Evolutionary conservation across 345 rosid genomes (phyloP), one percentile per base, ranked within the genome.

Genomic region (Eucalyptus curtisii): DNA sequence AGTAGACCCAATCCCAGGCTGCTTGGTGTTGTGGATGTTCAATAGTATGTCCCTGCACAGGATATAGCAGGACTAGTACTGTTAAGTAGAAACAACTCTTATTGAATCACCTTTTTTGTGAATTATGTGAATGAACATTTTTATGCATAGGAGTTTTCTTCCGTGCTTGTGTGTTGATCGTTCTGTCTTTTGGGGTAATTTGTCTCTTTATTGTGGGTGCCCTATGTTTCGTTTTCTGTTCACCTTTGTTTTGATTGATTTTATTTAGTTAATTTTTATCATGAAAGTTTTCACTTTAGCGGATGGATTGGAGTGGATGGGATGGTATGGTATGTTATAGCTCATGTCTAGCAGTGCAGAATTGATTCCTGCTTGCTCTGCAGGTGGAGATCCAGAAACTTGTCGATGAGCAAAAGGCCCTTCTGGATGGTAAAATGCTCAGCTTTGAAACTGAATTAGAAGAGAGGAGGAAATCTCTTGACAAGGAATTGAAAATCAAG

Each of bases 311-410:
- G 55, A 86, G 33, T 33, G 15, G 59, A n/a, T 86, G 87, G 37
- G 59, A 86, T 86, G 44, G 40, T 30, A 49, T 86, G 25, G 42
- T 25, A 19, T n/a, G 87, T 50, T 50, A 86, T 76, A 76, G 45
- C 47, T 76, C 15, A 3, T 19, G 4, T 76, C 45, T 37, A 37
- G 82, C 47, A 10, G 87, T 49, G 42, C 86, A 52, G 79, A 86
- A 85, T 50, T 64, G 45, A 27, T 88, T 42, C 71, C 57, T 89
- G 88, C 86, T 66, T 81, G 88, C 31, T 89, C 92, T 86, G 88
- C 90, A 96, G 99, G 90, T 91, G 90, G 99, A 94, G 92, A 90
- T 94, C 84, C 95, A 93, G 89, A 90, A 92, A 91, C 92, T 96
- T 49, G 90, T 96, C n/a, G 96, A 96, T 92, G 95, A 95, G 90